phyloP scores from a whole-genome alignment of 1,284 basidiomycete species.

The Ganoderma resinaceum region DNA sequence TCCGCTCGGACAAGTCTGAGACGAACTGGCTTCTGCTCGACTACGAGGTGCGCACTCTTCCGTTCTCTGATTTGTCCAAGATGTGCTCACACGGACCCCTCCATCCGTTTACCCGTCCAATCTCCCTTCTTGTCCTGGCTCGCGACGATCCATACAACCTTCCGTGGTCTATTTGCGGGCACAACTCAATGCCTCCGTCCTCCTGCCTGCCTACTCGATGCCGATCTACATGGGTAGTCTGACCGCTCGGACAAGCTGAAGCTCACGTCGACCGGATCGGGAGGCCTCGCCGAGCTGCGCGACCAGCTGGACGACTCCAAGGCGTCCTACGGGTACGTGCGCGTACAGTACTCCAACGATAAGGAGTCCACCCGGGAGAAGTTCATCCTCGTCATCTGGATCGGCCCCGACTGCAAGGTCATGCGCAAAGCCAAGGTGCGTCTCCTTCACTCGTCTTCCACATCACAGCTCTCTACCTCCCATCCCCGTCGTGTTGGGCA shows the following conservation, averaged over 20 bases:
- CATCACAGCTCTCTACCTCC: background rate
- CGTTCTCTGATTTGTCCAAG: constrained; percentile 1
- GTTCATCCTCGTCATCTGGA: constrained; percentile 91
- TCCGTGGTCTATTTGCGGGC: background rate
- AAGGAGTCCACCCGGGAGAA: constrained; percentile 89
- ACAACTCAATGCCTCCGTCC: background rate
- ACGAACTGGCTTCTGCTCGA: constrained; percentile 89
- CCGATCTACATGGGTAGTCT: constrained; percentile 50
- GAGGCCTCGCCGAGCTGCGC: constrained; percentile 79
- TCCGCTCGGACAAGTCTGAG: constrained; percentile 82
- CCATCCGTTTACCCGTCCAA: background rate
- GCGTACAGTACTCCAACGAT: constrained; percentile 87
- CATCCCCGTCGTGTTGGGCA: background rate
- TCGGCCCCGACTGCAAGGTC: constrained; percentile 84
- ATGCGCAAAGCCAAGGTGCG: constrained; percentile 91
- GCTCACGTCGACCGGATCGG: constrained; percentile 79
- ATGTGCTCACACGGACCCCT: constrained; percentile 13
- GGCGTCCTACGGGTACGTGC: constrained; percentile 85
- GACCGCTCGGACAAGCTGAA: constrained; percentile 86
- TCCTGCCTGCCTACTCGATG: background rate
- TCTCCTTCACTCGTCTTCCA: constrained; percentile 10
- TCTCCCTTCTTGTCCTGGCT: background rate
- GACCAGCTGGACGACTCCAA: constrained; percentile 76
- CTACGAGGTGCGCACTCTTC: constrained; percentile 70
- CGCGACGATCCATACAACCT: background rate